Evolutionary conservation across 2,329 filamentous ascomycete species (phyloP).

Genomic region (Plectosphaerella plurivora): DNA sequence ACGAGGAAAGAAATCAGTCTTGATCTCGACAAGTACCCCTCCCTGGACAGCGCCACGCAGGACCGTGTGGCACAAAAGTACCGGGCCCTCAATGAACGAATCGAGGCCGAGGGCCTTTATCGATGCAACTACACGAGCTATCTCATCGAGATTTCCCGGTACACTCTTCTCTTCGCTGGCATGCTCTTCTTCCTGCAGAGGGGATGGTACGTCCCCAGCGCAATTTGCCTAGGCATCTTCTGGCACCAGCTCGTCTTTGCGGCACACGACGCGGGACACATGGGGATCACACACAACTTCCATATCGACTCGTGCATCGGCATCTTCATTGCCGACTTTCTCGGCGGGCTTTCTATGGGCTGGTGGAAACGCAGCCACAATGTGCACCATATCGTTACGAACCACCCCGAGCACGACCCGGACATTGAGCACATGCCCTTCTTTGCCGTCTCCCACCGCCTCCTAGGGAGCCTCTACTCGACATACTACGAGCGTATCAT

Average conservation of each 20-base stretch:
- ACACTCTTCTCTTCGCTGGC: constrained; percentile 59
- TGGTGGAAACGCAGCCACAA: constrained; percentile 99
- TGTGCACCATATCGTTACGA: constrained; percentile 94
- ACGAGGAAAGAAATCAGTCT: constrained; percentile 72
- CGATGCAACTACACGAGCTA: constrained; percentile 82
- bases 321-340: constrained; percentile 83
- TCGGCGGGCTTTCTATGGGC: constrained; percentile 83
- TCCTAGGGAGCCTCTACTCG: constrained; percentile 67
- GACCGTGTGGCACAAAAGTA: constrained; percentile 75
- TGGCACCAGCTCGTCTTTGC: constrained; percentile 96
- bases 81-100: constrained; percentile 66
- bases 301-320: constrained; percentile 78
- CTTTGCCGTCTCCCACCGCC: constrained; percentile 80
- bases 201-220: constrained; percentile 67
- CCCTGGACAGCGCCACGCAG: constrained; percentile 70
- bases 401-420: constrained; percentile 90
- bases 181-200: constrained; percentile 57
- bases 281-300: constrained; percentile 94
- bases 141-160: constrained; percentile 68
- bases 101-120: constrained; percentile 73
- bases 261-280: constrained; percentile 92
- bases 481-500: constrained; percentile 82
- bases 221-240: constrained; percentile 70
- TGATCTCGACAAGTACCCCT: constrained; percentile 76
- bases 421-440: constrained; percentile 91